A percentile compares a stretch with the other conserved stretches of the same genome.
Evolutionary conservation across 2,329 filamentous ascomycete genomes (phyloP).

Genomic region (Colletotrichum cuscutae): DNA sequence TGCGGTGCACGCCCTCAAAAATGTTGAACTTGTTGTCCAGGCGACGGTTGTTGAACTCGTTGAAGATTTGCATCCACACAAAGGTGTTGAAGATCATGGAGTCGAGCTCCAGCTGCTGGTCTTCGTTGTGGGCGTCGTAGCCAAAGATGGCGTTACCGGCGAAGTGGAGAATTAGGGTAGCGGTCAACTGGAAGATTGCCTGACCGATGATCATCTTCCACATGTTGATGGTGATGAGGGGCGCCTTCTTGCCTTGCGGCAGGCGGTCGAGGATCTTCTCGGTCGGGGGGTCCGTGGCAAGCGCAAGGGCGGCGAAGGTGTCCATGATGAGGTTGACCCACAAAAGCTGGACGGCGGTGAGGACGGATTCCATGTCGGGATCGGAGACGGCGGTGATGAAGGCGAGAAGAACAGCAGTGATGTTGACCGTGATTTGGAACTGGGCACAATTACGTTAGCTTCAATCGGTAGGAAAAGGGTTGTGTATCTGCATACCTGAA

Average conservation of each 20-base stretch:
- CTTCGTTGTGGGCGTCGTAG: slow-evolving; percentile 54
- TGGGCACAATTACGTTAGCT: slow-evolving; percentile 35
- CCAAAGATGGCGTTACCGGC: slow-evolving; percentile 65
- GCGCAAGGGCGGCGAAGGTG: slow-evolving; percentile 72
- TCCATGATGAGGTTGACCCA: slow-evolving; percentile 80
- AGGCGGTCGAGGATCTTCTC: slow-evolving; percentile 65
- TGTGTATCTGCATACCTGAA: slow-evolving; percentile 56
- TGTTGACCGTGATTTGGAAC: slow-evolving; percentile 78
- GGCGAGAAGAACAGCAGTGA: slow-evolving; percentile 73
- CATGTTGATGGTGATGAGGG: slow-evolving; percentile 77
- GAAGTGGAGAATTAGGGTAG: slow-evolving; percentile 70
- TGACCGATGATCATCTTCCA: slow-evolving; percentile 75
- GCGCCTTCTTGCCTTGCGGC: slow-evolving; percentile 71
- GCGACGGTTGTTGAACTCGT: slow-evolving; percentile 73
- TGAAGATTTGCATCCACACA: slow-evolving; percentile 80
- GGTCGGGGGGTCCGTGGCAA: slow-evolving; percentile 72
- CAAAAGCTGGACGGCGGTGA: slow-evolving; percentile 73
- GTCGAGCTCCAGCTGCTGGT: slow-evolving; percentile 57
- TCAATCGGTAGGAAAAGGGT: neutral
- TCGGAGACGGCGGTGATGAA: slow-evolving; percentile 72
- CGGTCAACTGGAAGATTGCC: slow-evolving; percentile 68
- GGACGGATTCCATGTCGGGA: slow-evolving; percentile 64
- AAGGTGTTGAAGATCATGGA: slow-evolving; percentile 77
- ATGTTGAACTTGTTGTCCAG: slow-evolving; percentile 72
- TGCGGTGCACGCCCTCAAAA: slow-evolving; percentile 66